Evolutionary conservation across 495 filamentous ascomycete genomes (phyloP).

Genomic region (Xylaria flabelliformis): DNA sequence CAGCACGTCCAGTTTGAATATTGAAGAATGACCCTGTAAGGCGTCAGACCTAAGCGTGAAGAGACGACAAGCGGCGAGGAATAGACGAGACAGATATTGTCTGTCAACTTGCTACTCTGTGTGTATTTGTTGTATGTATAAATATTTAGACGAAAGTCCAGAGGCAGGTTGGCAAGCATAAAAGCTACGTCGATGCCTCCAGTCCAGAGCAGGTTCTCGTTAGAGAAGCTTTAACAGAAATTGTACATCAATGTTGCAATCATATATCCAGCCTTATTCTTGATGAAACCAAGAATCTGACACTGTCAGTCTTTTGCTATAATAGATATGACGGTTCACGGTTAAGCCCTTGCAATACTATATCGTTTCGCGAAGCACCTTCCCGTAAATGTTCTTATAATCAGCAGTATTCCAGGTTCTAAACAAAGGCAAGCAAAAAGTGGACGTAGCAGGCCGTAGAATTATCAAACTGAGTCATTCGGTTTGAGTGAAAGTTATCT

Average conservation of each 20-base stretch:
- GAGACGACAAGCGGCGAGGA: not conserved
- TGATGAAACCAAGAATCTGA: not conserved
- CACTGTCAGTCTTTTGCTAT: not conserved
- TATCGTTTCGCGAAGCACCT: not conserved
- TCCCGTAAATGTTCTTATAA: not conserved
- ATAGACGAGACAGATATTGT: constrained; percentile 7
- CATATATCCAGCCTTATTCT: not conserved
- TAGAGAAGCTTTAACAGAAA: constrained; percentile 1
- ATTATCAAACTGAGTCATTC: not conserved
- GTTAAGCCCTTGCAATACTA: not conserved
- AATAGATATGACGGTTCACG: not conserved
- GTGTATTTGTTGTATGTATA: constrained; percentile 25
- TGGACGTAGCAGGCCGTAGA: not conserved
- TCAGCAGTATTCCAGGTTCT: not conserved
- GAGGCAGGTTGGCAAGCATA: not conserved
- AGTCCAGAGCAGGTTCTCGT: not conserved
- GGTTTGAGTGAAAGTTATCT: not conserved
- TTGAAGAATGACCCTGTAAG: not conserved
- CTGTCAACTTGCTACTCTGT: not conserved
- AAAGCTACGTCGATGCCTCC: not conserved
- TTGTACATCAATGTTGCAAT: not conserved
- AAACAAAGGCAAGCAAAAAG: not conserved
- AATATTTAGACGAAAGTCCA: not conserved
- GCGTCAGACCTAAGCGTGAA: not conserved
- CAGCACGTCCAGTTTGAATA: not conserved